Percentiles rank a stretch among this genome's conserved stretches.
Evolutionary conservation across 2,329 filamentous ascomycete genomes (phyloP).

Genomic region (Blastomyces silverae): DNA sequence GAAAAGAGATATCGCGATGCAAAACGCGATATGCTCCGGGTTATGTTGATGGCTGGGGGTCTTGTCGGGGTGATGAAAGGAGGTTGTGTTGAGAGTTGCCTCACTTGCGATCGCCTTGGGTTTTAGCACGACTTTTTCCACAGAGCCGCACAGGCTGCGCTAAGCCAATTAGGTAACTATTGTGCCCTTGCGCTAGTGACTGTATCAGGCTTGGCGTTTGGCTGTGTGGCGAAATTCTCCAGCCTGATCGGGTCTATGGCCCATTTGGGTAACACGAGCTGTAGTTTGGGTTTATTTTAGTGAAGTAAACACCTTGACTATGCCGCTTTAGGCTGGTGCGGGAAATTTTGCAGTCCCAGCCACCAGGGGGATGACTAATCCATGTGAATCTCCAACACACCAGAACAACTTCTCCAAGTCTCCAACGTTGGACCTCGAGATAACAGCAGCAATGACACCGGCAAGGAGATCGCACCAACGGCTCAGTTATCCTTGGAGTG

Average conservation of each 20-base stretch:
- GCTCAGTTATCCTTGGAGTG: not conserved
- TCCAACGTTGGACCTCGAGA: not conserved
- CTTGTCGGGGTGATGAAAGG: conserved; percentile 37
- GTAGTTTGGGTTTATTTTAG: conserved; percentile 6
- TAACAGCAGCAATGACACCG: conserved; percentile 4
- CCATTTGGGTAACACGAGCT: not conserved
- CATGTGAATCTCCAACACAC: not conserved
- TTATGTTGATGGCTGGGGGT: conserved; percentile 30
- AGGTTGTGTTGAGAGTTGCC: conserved; percentile 37
- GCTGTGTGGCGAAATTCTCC: not conserved
- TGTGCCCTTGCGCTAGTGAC: conserved; percentile 6
- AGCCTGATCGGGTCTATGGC: not conserved
- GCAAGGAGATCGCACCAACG: not conserved
- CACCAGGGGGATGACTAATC: not conserved
- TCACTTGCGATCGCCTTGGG: conserved; percentile 36
- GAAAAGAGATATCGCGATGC: conserved; percentile 38
- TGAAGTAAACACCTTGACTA: not conserved
- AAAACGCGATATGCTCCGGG: conserved; percentile 37
- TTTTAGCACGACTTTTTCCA: conserved; percentile 35
- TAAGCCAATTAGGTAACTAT: conserved; percentile 4
- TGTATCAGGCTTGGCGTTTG: not conserved
- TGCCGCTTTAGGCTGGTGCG: not conserved
- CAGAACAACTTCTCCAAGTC: not conserved
- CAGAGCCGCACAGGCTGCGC: conserved; percentile 18
- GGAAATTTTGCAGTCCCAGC: not conserved